These are phyloP conservation scores for Puccinia horiana DNA, from an alignment of 1,284 basidiomycete genomes.

Conservation along the genomic window DNA sequence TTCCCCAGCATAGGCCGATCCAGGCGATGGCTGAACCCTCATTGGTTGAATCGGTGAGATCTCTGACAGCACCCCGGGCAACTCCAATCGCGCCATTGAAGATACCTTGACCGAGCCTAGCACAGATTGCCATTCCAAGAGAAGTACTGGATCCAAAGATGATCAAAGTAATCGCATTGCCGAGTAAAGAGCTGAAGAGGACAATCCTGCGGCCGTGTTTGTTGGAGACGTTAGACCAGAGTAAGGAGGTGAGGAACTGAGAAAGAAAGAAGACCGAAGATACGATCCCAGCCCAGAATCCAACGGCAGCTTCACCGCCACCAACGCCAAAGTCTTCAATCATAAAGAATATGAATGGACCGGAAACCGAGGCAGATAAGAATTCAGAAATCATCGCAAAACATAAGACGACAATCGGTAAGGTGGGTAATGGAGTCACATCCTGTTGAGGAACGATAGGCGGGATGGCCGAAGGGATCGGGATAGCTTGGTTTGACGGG, in stretches of 20 bases:
- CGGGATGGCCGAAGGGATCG: conserved; percentile 73
- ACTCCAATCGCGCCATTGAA: conserved; percentile 66
- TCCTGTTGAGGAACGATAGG: conserved; percentile 63
- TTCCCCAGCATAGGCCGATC: conserved; percentile 92
- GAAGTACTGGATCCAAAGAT: conserved; percentile 83
- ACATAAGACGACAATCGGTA: conserved; percentile 86
- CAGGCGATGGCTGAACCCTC: conserved; percentile 85
- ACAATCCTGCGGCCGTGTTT: conserved; percentile 84
- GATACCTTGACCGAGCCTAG: conserved; percentile 88
- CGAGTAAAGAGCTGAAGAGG: conserved; percentile 78
- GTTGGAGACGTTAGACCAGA: conserved; percentile 90
- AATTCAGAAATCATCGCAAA: conserved; percentile 92
- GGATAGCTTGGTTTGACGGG: conserved; percentile 58
- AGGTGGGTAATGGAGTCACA: conserved; percentile 74
- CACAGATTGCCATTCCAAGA: conserved; percentile 73
- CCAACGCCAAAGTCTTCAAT: conserved; percentile 75
- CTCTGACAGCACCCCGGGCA: conserved; percentile 75
- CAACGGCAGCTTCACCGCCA: conserved; percentile 69
- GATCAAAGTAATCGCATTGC: conserved; percentile 74
- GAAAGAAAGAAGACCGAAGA: conserved; percentile 63
- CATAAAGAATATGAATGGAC: conserved; percentile 87
- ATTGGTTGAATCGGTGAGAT: conserved; percentile 72
- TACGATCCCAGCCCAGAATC: conserved; percentile 75
- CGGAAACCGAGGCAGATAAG: conserved; percentile 83
- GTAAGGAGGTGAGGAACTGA: conserved; percentile 82